phyloP scores from a whole-genome alignment of 2,329 filamentous ascomycete species.

The Exophiala lecanii-corni region DNA sequence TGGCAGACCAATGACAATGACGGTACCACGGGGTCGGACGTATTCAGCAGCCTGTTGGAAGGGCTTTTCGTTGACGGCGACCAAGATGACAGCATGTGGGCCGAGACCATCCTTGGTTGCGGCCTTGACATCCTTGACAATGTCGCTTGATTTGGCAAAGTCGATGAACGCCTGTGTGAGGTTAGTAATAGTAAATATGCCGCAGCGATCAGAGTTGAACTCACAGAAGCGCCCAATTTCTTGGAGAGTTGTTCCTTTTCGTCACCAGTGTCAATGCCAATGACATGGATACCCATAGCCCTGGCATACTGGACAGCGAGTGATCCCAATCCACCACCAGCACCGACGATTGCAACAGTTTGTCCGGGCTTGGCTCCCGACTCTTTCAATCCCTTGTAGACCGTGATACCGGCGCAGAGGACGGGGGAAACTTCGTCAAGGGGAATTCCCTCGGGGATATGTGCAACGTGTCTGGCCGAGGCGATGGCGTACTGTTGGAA shows the following conservation, averaged over 20 bases:
- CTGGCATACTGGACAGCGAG: conserved; percentile 82
- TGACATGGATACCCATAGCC: conserved; percentile 77
- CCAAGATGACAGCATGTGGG: conserved; percentile 79
- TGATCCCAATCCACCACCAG: conserved; percentile 75
- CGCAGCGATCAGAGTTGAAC: conserved; percentile 3
- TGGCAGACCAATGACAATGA: conserved; percentile 86
- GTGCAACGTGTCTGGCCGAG: conserved; percentile 79
- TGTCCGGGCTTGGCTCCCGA: conserved; percentile 69
- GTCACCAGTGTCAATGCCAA: conserved; percentile 77
- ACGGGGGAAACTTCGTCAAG: conserved; percentile 76
- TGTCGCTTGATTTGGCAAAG: conserved; percentile 68
- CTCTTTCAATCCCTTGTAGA: conserved; percentile 90
- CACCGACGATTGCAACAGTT: conserved; percentile 78
- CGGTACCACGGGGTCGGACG: conserved; percentile 73
- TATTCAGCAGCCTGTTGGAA: conserved; percentile 93
- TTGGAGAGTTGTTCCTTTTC: conserved; percentile 69
- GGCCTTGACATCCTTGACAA: conserved; percentile 79
- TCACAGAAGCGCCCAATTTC: conserved; percentile 60
- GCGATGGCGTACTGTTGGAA: conserved; percentile 92
- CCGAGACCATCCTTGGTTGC: conserved; percentile 75
- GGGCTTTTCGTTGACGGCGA: conserved; percentile 83
- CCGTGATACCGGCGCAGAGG: conserved; percentile 79
- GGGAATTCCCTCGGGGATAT: conserved; percentile 70
- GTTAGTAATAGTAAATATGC: conserved; percentile 11
- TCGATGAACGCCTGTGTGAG: conserved; percentile 62